Conservation (phyloP, 2,329 filamentous ascomycete species). For the Penicillium sp. region DNA sequence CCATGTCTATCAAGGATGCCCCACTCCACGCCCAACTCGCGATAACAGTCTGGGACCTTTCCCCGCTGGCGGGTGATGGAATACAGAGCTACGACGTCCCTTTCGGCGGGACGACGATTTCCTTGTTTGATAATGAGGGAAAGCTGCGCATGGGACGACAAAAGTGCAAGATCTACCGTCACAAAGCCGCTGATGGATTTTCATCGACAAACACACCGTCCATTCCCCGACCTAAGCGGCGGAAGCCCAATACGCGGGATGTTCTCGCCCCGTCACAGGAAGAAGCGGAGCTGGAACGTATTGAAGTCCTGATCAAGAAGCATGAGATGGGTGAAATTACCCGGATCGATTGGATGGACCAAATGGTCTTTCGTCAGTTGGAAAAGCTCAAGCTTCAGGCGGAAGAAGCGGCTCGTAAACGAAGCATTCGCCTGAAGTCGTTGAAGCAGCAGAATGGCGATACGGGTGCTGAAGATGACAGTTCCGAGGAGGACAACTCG, state of each 20-base stretch:
- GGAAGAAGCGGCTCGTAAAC: conserved; percentile 62
- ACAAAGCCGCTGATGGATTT: conserved; percentile 80
- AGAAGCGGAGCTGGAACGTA: conserved; percentile 80
- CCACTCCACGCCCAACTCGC: conserved; percentile 80
- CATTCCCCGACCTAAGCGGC: conserved; percentile 55
- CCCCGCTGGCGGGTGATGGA: conserved; percentile 68
- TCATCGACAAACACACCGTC: conserved; percentile 77
- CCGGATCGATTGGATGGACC: conserved; percentile 90
- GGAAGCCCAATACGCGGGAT: conserved; percentile 49
- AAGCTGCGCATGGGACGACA: conserved; percentile 88
- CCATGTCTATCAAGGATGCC: conserved; percentile 77
- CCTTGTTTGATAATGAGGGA: conserved; percentile 89
- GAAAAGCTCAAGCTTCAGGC: conserved; percentile 70
- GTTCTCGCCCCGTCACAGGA: conserved; percentile 58
- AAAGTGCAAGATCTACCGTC: conserved; percentile 81
- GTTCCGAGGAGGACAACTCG: conserved; percentile 38
- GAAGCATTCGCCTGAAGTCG: conserved; percentile 40
- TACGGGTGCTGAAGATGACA: conserved; percentile 41
- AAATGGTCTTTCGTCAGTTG: conserved; percentile 84
- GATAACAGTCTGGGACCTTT: conserved; percentile 93
- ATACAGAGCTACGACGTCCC: conserved; percentile 76
- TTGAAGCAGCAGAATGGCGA: conserved; percentile 13
- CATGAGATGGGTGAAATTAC: conserved; percentile 97
- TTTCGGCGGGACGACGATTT: conserved; percentile 89
- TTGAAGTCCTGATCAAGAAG: conserved; percentile 91